These are phyloP conservation scores for Phylloporus sp. DNA, from an alignment of 768 basidiomycete genomes.

Conservation along the genomic window DNA sequence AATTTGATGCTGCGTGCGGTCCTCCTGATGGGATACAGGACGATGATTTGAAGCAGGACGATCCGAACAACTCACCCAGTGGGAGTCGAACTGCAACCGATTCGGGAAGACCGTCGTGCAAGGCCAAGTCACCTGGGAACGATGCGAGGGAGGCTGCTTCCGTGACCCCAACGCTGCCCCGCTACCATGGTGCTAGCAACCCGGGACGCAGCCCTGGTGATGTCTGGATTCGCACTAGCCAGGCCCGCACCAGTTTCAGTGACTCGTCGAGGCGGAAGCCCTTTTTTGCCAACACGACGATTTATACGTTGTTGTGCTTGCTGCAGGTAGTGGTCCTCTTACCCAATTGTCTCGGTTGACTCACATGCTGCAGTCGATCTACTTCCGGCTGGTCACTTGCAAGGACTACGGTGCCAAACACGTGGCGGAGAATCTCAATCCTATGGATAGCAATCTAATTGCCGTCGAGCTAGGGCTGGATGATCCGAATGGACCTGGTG, in stretches of 20 bases:
- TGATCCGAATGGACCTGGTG: constrained; percentile 71
- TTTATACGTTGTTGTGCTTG: constrained; percentile 84
- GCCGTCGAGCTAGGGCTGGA: constrained; percentile 82
- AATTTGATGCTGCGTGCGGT: constrained; percentile 60
- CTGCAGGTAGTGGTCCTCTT: constrained; percentile 57
- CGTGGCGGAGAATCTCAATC: constrained; percentile 60
- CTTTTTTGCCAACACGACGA: constrained; percentile 90
- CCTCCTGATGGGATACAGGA: constrained; percentile 47
- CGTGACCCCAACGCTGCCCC: constrained; percentile 16
- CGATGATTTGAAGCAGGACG: constrained; percentile 29
- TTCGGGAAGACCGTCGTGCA: constrained; percentile 73
- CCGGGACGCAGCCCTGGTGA: constrained; percentile 33
- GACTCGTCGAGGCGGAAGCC: constrained; percentile 42
- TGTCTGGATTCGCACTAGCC: constrained; percentile 52
- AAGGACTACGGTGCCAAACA: constrained; percentile 74
- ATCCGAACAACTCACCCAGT: constrained; percentile 13
- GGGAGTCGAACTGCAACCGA: constrained; percentile 53
- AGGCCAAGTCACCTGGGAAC: constrained; percentile 45
- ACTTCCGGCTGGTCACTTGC: constrained; percentile 81
- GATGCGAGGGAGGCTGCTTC: constrained; percentile 31
- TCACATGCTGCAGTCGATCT: constrained; percentile 60
- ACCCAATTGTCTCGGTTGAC: constrained; percentile 1
- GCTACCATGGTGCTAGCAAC: constrained; percentile 2
- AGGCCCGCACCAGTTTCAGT: constrained; percentile 17
- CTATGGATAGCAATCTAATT: constrained; percentile 70